A percentile compares a stretch with the other conserved stretches of the same genome.
These are phyloP conservation scores for Ramaria sp. DNA, from an alignment of 768 basidiomycete species.

Conservation along the genomic window DNA sequence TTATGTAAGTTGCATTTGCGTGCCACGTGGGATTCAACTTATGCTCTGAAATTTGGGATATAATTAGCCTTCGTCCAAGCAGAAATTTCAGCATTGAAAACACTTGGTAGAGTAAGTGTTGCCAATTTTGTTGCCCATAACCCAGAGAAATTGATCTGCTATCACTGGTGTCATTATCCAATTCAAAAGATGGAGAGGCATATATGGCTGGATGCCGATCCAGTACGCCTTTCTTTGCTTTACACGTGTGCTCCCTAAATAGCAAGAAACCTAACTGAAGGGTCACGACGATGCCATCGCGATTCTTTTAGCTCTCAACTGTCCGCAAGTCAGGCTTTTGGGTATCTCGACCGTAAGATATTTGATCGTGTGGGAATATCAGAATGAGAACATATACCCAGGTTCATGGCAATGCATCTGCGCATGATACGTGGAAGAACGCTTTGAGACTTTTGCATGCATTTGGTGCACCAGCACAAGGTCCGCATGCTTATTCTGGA, in stretches of 20 bases:
- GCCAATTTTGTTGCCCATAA: too few relatives aligned
- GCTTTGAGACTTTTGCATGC: conserved; percentile 69
- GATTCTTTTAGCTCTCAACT: conserved; percentile 64
- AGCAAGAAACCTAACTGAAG: conserved; percentile 23
- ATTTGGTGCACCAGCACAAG: conserved; percentile 46
- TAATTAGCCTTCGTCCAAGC: too few relatives aligned
- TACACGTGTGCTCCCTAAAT: not conserved
- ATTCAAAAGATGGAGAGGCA: conserved; percentile 4
- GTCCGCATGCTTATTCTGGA: conserved; percentile 57
- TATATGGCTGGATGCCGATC: conserved; percentile 62
- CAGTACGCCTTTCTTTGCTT: conserved; percentile 28
- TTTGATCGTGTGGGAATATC: not conserved
- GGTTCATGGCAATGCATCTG: conserved; percentile 75
- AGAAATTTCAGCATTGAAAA: too few relatives aligned
- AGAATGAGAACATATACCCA: conserved; percentile 17
- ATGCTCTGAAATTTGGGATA: too few relatives aligned
- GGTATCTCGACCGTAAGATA: conserved; percentile 71
- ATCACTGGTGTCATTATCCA: not conserved
- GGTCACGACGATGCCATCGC: conserved; percentile 88
- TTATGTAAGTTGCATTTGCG: too few relatives aligned
- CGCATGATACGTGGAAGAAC: conserved; percentile 53
- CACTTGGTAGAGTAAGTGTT: too few relatives aligned
- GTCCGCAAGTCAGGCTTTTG: conserved; percentile 52
- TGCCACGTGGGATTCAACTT: too few relatives aligned
- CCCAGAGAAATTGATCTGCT: not conserved